These are phyloP conservation scores for Avicennia marina DNA, from an alignment of 257 asterid genomes.

Conservation along the genomic window DNA sequence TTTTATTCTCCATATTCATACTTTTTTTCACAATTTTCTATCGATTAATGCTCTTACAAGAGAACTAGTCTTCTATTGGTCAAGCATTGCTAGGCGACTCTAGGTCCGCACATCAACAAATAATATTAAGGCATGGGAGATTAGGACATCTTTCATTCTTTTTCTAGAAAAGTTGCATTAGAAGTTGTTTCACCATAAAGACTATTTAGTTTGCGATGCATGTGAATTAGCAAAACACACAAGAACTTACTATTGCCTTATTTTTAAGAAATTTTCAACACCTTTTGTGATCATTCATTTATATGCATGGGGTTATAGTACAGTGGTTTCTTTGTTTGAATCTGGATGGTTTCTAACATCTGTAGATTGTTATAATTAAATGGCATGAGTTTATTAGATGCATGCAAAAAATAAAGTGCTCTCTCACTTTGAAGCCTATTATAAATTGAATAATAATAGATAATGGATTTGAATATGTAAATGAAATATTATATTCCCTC, in stretches of 20 bases:
- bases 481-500: no score
- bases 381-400: neutral
- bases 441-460: no score
- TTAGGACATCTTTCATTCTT: neutral
- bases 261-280: neutral
- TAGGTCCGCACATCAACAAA: neutral
- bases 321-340: neutral
- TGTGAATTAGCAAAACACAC: neutral
- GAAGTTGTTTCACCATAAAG: no score
- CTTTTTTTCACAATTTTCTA: neutral
- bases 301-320: neutral
- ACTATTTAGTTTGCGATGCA: neutral
- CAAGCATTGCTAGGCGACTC: neutral
- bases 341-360: neutral
- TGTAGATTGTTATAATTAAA: neutral
- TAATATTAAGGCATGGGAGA: neutral
- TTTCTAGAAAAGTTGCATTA: no score
- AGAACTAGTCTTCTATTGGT: neutral
- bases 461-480: no score
- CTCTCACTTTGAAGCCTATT: neutral
- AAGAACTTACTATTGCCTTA: neutral
- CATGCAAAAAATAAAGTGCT: neutral
- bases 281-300: neutral
- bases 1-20: neutral
- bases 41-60: neutral